Percentiles rank a stretch among this genome's conserved stretches.
Evolutionary conservation across 768 basidiomycete species (phyloP).

Genomic region (Boletus speciosus): DNA sequence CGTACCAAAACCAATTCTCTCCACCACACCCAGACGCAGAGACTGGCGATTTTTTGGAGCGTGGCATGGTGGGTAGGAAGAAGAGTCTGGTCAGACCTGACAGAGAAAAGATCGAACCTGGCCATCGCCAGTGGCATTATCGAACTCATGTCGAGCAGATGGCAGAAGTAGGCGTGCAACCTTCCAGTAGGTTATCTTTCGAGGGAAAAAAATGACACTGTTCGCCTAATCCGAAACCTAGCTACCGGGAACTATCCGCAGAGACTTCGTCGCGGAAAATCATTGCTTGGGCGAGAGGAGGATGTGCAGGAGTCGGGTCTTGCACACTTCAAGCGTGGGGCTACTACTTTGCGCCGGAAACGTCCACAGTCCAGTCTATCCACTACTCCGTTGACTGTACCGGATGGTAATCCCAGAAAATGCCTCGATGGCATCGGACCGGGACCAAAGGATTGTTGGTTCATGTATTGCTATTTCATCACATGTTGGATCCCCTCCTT

Average conservation of each 20-base stretch:
- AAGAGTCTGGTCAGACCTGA: conserved; percentile 92
- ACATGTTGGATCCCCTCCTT: conserved; percentile 83
- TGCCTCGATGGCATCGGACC: conserved; percentile 75
- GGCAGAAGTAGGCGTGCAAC: conserved; percentile 64
- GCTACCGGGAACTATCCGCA: conserved; percentile 79
- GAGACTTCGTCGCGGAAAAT: conserved; percentile 76
- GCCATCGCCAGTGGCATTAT: conserved; percentile 94
- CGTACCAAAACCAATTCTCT: conserved; percentile 46
- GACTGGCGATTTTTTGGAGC: conserved; percentile 38
- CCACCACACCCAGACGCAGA: conserved; percentile 35
- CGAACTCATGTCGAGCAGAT: conserved; percentile 79
- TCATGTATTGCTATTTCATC: conserved; percentile 86
- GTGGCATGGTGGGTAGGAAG: conserved; percentile 66
- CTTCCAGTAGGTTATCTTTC: conserved; percentile 64
- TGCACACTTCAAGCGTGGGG: conserved; percentile 84
- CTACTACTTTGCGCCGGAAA: conserved; percentile 77
- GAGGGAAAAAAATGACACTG: neutral
- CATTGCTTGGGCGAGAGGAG: conserved; percentile 85
- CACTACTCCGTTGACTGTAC: conserved; percentile 35
- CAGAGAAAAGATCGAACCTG: conserved; percentile 93
- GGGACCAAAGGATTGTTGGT: conserved; percentile 92
- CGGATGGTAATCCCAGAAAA: conserved; percentile 38
- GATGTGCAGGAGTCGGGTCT: conserved; percentile 90
- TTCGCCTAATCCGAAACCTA: conserved; percentile 23
- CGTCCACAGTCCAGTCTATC: conserved; percentile 44